A percentile compares a stretch with the other conserved stretches of the same genome.
phyloP scores from a whole-genome alignment of 345 rosid genomes.

The Arabidopsis arenosa region DNA sequence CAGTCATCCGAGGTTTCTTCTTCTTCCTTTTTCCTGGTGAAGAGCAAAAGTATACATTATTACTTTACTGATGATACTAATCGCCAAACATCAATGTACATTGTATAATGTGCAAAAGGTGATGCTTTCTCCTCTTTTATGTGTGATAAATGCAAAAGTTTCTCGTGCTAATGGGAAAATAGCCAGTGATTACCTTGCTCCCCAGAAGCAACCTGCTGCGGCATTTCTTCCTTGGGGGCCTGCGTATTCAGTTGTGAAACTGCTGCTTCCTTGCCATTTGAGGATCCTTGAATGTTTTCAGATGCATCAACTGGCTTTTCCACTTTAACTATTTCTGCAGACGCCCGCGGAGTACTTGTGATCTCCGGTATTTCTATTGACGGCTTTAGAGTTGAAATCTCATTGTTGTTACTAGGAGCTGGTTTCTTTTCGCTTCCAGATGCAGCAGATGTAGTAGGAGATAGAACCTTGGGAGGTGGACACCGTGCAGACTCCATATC shows the following conservation, averaged over 20 bases:
- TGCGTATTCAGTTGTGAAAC: constrained; percentile 72
- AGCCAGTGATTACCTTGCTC: constrained; percentile 64
- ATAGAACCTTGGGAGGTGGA: constrained; percentile 69
- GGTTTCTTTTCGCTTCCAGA: constrained; percentile 71
- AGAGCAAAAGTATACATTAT: constrained; percentile 23
- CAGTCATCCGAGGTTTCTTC: constrained; percentile 69
- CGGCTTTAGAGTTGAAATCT: constrained; percentile 50
- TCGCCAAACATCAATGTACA: neutral
- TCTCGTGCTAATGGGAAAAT: neutral
- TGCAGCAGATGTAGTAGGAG: constrained; percentile 79
- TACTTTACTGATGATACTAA: neutral
- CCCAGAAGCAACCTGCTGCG: constrained; percentile 64
- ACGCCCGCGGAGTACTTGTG: constrained; percentile 48
- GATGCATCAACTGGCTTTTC: constrained; percentile 59
- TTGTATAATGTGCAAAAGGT: neutral
- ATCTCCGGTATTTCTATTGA: constrained; percentile 52
- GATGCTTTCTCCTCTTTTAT: neutral
- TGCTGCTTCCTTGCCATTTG: constrained; percentile 65
- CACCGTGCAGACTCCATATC: constrained; percentile 82
- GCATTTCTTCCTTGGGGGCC: constrained; percentile 67
- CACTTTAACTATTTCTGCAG: constrained; percentile 52
- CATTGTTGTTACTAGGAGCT: constrained; percentile 62
- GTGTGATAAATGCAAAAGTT: too few species aligned
- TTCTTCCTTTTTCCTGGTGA: constrained; percentile 77
- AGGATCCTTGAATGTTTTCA: constrained; percentile 68